Percentiles rank a stretch among this genome's conserved stretches.
Conservation (phyloP, 306 rosid genomes). For the Styphnolobium japonicum region DNA sequence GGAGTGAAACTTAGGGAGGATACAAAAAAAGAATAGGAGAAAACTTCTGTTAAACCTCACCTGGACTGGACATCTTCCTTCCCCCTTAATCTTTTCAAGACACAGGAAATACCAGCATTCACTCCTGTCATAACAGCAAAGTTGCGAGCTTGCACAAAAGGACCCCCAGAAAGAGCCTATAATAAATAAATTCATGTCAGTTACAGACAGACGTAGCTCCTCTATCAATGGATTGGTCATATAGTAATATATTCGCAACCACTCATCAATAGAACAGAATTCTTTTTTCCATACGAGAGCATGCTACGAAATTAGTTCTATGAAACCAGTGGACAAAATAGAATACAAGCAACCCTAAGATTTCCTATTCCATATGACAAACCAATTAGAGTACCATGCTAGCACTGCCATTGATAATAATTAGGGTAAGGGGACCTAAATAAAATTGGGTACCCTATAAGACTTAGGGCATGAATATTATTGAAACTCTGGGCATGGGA, state of each 20-base stretch:
- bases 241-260: neutral
- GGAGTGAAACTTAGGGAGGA: neutral
- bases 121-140: constrained; percentile 98
- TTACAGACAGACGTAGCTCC: neutral
- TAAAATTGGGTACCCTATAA: no score
- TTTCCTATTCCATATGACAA: neutral
- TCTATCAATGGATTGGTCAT: neutral
- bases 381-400: no score
- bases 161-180: constrained; percentile 94
- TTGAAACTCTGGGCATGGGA: neutral
- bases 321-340: neutral
- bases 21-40: neutral
- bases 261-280: neutral
- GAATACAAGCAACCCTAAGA: neutral
- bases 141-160: constrained; percentile 85
- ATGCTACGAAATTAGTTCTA: no score
- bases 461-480: neutral
- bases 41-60: constrained; percentile 38
- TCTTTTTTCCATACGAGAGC: neutral
- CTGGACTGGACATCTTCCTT: constrained; percentile 93
- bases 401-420: no score
- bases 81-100: constrained; percentile 90
- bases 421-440: no score
- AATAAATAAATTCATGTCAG: neutral
- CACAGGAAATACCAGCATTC: constrained; percentile 90